Base-by-base conservation (phyloP, 768 basidiomycete species). In the Boletus rex-veris region DNA sequence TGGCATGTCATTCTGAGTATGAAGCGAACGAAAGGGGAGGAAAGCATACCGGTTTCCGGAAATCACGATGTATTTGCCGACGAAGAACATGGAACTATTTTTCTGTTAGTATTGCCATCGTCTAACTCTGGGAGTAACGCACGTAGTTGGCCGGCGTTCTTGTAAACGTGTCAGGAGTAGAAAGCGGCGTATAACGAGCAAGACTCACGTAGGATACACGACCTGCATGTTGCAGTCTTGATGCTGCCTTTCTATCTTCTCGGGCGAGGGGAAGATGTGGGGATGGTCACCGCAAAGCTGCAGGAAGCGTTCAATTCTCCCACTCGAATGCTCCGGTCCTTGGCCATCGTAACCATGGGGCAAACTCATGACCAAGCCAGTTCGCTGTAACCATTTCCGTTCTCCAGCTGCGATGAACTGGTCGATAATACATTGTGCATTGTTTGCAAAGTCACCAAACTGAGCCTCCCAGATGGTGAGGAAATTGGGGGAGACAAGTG, bases 141-240 rank as follows among this genome's bases (percentile, higher is more conserved):
- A 88, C 86, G 71, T 96, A 96, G 79, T 96, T 98, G 47, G 94
- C 90, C 8, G 97, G 95, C 1, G 96, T 96, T 24, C 90, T 91
- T 57, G 44, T 6, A n/a, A 30, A 40, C 55, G 14, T 56, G 50
- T 60, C 58, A 64, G 50, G 48, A 42, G 49, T 6, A n/a, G 0
- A 7, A 36, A 40, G 40, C 12, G 11, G 15, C 24, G 40, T 44
- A 37, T 24, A 26, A 28, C 14, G 53, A 52, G 28, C 3, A 38
- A 9, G 33, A 79, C 88, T 71, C 67, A 90, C 88, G 94, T 94
- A 5, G 94, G 91, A 74, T 98, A 98, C 28, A 96, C 92, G 60
- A 99, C 88, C 74, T 98, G 97, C 92, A 98, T 92, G 70, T 98
- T 99, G 74, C 95, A 97, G 70, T 99, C 97, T 75, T 99, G 97